Evolutionary conservation across 192 early-diverging fungal genomes (phyloP).

Genomic region (Allomyces arbusculus): DNA sequence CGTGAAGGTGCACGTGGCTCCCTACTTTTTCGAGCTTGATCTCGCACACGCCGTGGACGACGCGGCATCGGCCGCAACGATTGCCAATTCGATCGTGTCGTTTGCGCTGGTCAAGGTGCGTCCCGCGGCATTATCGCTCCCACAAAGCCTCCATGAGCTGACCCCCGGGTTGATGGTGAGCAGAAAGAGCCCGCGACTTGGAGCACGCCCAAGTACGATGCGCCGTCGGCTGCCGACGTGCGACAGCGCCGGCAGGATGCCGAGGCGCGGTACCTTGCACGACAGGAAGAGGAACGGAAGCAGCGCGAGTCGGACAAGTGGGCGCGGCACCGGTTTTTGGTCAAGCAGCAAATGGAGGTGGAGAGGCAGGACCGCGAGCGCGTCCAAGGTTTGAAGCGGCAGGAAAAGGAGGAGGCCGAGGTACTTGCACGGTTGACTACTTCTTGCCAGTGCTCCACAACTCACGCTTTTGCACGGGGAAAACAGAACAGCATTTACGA

Average conservation of each 20-base stretch:
- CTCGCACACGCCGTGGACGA: constrained; percentile 12
- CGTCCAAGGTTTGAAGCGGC: constrained; percentile 12
- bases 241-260: constrained; percentile 10
- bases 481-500: too few relatives aligned
- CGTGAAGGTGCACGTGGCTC: constrained; percentile 27
- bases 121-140: too few relatives aligned
- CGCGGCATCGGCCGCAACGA: constrained; percentile 11
- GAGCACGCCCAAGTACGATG: too few relatives aligned
- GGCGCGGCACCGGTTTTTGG: constrained; percentile 14
- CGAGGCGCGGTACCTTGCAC: constrained; percentile 6
- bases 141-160: too few relatives aligned
- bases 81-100: too few relatives aligned
- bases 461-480: too few relatives aligned
- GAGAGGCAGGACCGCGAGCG: constrained; percentile 17
- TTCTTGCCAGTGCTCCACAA: too few relatives aligned
- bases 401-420: constrained; percentile 10
- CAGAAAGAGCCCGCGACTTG: too few relatives aligned
- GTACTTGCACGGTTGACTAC: too few relatives aligned
- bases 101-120: too few relatives aligned
- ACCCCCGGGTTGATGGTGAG: too few relatives aligned
- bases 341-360: constrained; percentile 26
- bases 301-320: constrained; percentile 11
- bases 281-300: constrained; percentile 5
- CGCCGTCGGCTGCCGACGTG: background rate
- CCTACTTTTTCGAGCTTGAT: constrained; percentile 32